These are phyloP conservation scores for Mallotus nudiflorus DNA, from an alignment of 345 rosid species.

Conservation along the genomic window DNA sequence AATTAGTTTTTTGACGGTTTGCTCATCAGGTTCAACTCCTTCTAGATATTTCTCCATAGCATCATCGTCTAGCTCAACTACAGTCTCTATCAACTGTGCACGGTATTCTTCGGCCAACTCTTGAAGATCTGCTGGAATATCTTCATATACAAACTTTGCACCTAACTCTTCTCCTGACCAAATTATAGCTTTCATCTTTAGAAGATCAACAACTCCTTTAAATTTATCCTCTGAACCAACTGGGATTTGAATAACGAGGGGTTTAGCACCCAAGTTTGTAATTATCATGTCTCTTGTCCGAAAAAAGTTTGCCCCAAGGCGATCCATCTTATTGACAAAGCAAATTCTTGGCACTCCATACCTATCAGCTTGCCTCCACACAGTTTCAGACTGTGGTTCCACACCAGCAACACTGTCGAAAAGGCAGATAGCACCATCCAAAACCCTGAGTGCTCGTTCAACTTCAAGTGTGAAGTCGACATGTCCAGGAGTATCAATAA, in stretches of 20 bases:
- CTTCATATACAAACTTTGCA: constrained; percentile 74
- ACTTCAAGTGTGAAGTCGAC: constrained; percentile 98
- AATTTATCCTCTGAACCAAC: constrained; percentile 85
- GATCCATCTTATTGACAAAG: constrained; percentile 96
- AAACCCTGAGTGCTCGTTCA: constrained; percentile 91
- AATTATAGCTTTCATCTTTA: constrained; percentile 78
- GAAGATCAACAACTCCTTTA: constrained; percentile 80
- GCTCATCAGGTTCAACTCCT: constrained; percentile 93
- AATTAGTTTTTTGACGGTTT: constrained; percentile 65
- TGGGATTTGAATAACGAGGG: constrained; percentile 84
- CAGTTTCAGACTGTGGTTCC: constrained; percentile 99
- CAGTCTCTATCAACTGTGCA: constrained; percentile 59
- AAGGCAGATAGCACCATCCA: constrained; percentile 94
- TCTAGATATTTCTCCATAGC: constrained; percentile 92
- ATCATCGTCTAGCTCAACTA: constrained; percentile 83
- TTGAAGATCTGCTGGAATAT: constrained; percentile 80
- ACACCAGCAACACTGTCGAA: constrained; percentile 99
- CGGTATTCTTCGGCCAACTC: constrained; percentile 78
- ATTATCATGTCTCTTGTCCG: constrained; percentile 93
- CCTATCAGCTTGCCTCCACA: constrained; percentile 99
- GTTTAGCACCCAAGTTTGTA: constrained; percentile 93
- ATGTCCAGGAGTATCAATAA: constrained; percentile 95
- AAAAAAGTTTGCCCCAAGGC: constrained; percentile 93
- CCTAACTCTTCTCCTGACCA: constrained; percentile 99
- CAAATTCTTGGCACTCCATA: constrained; percentile 98